Evolutionary conservation across 2,329 filamentous ascomycete genomes (phyloP).

Genomic region (Ophiostoma populinum): DNA sequence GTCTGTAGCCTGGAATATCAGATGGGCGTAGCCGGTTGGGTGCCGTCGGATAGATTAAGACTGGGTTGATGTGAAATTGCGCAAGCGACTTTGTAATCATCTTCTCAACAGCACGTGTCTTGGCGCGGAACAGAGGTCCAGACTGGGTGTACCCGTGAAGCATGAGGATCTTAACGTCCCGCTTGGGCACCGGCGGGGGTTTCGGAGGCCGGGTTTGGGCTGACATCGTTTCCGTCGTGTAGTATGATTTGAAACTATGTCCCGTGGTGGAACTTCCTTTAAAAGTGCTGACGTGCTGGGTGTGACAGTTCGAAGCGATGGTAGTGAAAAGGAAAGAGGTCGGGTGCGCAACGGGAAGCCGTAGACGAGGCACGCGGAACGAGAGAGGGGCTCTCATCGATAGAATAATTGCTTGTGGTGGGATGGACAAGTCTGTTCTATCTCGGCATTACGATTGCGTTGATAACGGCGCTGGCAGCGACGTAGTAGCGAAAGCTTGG

Average conservation of each 20-base stretch:
- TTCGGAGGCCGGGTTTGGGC: not conserved
- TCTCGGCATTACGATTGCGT: not conserved
- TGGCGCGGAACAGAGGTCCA: constrained; percentile 66
- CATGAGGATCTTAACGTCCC: constrained; percentile 53
- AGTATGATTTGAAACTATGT: not conserved
- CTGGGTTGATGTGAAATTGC: constrained; percentile 34
- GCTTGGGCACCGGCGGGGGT: constrained; percentile 23
- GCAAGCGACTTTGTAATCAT: constrained; percentile 56
- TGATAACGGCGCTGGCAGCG: no score
- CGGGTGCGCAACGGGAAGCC: no score
- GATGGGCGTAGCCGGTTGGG: constrained; percentile 43
- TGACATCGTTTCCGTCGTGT: constrained; percentile 2
- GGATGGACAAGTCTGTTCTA: no score
- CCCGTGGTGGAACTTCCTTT: no score
- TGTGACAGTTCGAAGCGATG: no score
- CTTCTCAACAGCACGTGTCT: constrained; percentile 77
- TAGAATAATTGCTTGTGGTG: not conserved
- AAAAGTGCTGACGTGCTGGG: no score
- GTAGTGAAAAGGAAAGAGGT: no score
- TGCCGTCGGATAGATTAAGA: constrained; percentile 50
- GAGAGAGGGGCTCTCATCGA: not conserved
- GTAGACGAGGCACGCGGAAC: not conserved
- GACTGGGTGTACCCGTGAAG: constrained; percentile 86
- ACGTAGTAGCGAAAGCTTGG: no score
- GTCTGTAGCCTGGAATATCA: constrained; percentile 53